Evolutionary conservation across 192 early-diverging fungal species (phyloP), one percentile per base, ranked within the genome.

Genomic region (Linnemannia zychae): DNA sequence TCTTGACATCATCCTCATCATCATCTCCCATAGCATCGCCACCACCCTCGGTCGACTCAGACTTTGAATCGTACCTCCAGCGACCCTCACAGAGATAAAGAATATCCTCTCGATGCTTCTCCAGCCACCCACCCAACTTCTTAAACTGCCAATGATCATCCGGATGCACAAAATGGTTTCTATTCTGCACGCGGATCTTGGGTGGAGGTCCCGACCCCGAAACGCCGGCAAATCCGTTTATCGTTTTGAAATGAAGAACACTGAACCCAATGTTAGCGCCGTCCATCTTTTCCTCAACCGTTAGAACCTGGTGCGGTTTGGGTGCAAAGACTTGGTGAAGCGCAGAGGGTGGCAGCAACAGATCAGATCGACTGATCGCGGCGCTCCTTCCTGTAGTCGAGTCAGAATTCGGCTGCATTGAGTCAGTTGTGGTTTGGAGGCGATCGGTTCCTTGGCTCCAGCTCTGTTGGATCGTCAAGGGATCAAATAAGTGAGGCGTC

Each of bases 71-170:
- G 40, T 78, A 78, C 31, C 77, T 48, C 82, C 82, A 84, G 0
- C 77, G 82, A 13, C 82, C 82, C 24, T 78, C 82, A 22, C 82
- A 84, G 0, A 84, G 73, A 40, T 49, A 84, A 3, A 84, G 33
- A 16, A 84, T 72, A 52, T 84, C 82, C 34, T 79, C 82, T 7
- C 82, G 71, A 65, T 84, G 82, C 36, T 73, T 74, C 38, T 84
- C 82, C 13, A 84, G 60, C 82, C 82, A 84, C 3, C 67, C 48
- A n/a, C n/a, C 71, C 53, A 84, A 47, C 68, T 85, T 85, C 65
- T 85, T 85, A 74, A 79, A 85, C 78, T 85, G 83, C 83, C 83
- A 85, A 53, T 85, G 83, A 48, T 85, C 83, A 53, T 85, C 78
- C n/a, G 77, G 83, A 18, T 85, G 83, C n/a, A 85, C 83, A 75